Evolutionary conservation across 805 yeast genomes (phyloP).

Genomic region (Cephaloascus fragrans): DNA sequence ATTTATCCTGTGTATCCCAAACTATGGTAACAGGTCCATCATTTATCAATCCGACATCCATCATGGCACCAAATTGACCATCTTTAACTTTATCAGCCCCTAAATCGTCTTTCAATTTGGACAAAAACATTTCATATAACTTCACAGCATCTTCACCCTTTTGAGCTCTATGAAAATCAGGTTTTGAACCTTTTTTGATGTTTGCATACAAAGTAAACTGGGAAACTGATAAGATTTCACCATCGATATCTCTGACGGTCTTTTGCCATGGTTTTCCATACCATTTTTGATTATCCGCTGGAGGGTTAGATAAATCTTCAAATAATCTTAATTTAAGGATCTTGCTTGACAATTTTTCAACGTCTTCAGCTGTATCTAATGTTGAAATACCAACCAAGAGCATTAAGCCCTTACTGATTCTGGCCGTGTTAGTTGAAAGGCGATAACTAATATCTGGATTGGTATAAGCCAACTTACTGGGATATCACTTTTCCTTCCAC

Average conservation of each 20-base stretch:
- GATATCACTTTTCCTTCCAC: constrained; percentile 69
- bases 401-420: constrained; percentile 64
- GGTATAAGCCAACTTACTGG: constrained; percentile 23
- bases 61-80: constrained; percentile 94
- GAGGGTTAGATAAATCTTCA: constrained; percentile 44
- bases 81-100: constrained; percentile 66
- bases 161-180: constrained; percentile 90
- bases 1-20: constrained; percentile 53
- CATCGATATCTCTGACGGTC: constrained; percentile 52
- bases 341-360: constrained; percentile 57
- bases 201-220: constrained; percentile 88
- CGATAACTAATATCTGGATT: not conserved
- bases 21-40: constrained; percentile 92
- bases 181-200: constrained; percentile 85
- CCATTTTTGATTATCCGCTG: constrained; percentile 34
- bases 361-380: constrained; percentile 70
- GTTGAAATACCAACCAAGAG: constrained; percentile 78
- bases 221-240: constrained; percentile 77
- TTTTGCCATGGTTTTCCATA: constrained; percentile 71
- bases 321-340: constrained; percentile 59
- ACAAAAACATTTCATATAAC: constrained; percentile 45
- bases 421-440: constrained; percentile 1
- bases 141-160: constrained; percentile 53
- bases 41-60: constrained; percentile 82
- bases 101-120: constrained; percentile 34